phyloP scores from a whole-genome alignment of 2,329 filamentous ascomycete genomes.

The Diaporthe sp. region DNA sequence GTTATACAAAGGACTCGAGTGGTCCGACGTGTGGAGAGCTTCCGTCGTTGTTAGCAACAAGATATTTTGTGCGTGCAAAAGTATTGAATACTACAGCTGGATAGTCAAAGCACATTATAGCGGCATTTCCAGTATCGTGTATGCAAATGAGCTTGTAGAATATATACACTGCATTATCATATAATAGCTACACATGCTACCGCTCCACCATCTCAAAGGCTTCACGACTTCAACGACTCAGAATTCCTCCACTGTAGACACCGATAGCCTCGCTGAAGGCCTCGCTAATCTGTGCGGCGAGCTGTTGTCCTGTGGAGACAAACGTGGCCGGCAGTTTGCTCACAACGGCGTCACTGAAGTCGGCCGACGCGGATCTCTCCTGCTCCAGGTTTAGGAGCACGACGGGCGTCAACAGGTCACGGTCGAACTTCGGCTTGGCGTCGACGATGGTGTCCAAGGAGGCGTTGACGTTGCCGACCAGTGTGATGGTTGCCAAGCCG shows the following conservation, averaged over 20 bases:
- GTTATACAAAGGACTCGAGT: background rate
- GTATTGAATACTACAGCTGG: background rate
- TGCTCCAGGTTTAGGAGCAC: constrained; percentile 58
- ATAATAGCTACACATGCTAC: no score
- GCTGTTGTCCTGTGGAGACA: constrained; percentile 49
- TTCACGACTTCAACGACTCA: background rate
- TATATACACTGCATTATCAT: background rate
- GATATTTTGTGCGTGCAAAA: background rate
- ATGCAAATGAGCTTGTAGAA: background rate
- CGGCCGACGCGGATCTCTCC: constrained; percentile 56
- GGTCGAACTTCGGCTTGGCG: constrained; percentile 60
- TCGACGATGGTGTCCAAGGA: constrained; percentile 56
- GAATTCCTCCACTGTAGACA: constrained; percentile 44
- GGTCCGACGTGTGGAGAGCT: no score
- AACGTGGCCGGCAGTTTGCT: constrained; percentile 56
- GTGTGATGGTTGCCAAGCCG: constrained; percentile 52
- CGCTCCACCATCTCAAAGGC: background rate
- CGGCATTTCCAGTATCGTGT: background rate
- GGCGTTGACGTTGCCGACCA: constrained; percentile 55
- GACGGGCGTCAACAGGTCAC: constrained; percentile 56
- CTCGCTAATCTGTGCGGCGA: constrained; percentile 56
- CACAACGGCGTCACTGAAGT: constrained; percentile 55
- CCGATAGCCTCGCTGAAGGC: constrained; percentile 56
- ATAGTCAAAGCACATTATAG: background rate
- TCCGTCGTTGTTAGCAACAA: background rate